A percentile compares a stretch with the other conserved stretches of the same genome.
phyloP scores from a whole-genome alignment of 78 protist genomes.

The Cyanophora paradoxa region DNA sequence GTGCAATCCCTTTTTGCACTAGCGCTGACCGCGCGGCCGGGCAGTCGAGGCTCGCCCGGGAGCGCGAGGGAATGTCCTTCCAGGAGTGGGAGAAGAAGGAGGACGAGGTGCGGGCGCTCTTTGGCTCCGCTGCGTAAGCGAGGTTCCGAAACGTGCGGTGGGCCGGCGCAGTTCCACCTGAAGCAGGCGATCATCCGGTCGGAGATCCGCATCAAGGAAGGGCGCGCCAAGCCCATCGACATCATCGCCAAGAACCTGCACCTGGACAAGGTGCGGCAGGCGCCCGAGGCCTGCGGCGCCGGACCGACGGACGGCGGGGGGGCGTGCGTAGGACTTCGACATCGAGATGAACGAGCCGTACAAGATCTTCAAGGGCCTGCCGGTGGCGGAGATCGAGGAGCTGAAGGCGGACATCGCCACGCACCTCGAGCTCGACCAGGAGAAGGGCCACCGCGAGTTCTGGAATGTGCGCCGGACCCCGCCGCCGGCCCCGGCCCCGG shows the following conservation, averaged over 20 bases:
- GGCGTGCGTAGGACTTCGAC: not conserved
- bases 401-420: conserved; percentile 19
- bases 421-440: conserved; percentile 22
- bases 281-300: not conserved
- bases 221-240: conserved; percentile 77
- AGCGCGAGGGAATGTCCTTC: too few relatives aligned
- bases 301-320: not conserved
- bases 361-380: conserved; percentile 23
- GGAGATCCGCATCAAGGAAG: conserved; percentile 50
- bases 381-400: not conserved
- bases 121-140: too few relatives aligned
- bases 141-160: too few relatives aligned
- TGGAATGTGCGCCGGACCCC: too few relatives aligned
- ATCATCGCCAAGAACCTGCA: conserved; percentile 27
- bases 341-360: conserved; percentile 47
- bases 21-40: too few relatives aligned
- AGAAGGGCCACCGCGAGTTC: not conserved
- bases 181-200: conserved; percentile 55
- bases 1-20: not conserved
- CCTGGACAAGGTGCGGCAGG: not conserved
- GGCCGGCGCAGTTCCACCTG: conserved; percentile 74
- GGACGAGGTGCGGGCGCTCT: too few relatives aligned
- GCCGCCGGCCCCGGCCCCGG: too few relatives aligned
- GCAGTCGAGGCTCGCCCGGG: conserved; percentile 28
- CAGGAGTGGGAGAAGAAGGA: conserved; percentile 59